These are phyloP conservation scores for Litchi chinensis DNA, from an alignment of 345 rosid species.

Conservation along the genomic window DNA sequence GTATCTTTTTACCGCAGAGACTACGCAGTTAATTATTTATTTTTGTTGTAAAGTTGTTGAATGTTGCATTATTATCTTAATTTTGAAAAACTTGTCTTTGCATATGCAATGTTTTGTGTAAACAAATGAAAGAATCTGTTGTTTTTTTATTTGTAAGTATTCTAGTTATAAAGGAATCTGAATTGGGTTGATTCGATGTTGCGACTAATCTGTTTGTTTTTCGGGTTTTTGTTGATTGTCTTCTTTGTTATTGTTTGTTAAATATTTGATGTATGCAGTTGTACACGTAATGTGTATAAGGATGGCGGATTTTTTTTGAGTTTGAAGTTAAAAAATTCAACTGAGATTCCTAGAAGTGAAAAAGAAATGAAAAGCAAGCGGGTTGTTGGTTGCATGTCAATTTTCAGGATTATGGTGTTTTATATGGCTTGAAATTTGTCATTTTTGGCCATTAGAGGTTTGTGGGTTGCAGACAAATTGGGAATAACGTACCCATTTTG, in stretches of 20 bases:
- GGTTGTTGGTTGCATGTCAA: background rate
- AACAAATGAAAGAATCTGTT: no score
- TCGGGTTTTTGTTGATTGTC: background rate
- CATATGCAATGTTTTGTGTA: no score
- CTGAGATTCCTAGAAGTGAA: background rate
- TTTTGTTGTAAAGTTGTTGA: no score
- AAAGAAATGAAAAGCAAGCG: no score
- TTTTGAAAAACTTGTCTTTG: no score
- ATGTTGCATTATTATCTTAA: no score
- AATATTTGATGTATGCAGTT: background rate
- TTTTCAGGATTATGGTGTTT: slow-evolving; percentile 1
- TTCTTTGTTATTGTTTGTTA: no score
- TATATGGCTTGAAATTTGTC: background rate
- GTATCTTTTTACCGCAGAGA: no score
- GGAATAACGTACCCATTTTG: background rate
- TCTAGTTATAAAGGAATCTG: background rate
- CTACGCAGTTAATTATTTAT: no score
- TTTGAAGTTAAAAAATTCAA: background rate
- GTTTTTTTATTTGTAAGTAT: no score
- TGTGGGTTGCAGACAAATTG: background rate
- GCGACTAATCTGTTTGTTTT: background rate
- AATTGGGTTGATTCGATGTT: background rate
- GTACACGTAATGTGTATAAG: no score
- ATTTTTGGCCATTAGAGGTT: background rate
- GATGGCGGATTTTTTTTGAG: background rate